Conservation (phyloP, 1,284 basidiomycete genomes). For the Pascua sp. region DNA sequence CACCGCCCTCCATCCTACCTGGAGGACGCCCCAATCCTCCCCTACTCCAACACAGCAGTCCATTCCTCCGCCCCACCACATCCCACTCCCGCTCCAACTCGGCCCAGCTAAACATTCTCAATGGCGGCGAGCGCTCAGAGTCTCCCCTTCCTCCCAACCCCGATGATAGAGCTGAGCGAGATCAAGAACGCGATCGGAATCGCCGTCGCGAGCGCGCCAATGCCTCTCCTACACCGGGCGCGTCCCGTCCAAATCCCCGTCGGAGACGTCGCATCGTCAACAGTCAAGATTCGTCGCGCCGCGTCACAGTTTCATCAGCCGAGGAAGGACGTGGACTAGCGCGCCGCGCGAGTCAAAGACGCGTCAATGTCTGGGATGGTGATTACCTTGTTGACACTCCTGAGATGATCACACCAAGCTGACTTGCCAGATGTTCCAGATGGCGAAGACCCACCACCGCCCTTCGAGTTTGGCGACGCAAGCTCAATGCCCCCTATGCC, state of each 20-base stretch:
- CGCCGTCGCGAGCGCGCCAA: background rate
- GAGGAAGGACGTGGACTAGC: constrained; percentile 43
- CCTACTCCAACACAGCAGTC: background rate
- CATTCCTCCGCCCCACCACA: background rate
- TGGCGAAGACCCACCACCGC: constrained; percentile 37
- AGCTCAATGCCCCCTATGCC: no score
- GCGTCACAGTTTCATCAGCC: constrained; percentile 29
- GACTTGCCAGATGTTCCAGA: constrained; percentile 34
- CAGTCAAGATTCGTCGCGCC: constrained; percentile 7
- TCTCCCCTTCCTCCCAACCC: background rate
- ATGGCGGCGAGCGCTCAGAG: background rate
- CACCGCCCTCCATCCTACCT: constrained; percentile 37
- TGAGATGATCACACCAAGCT: background rate
- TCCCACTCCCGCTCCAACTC: background rate
- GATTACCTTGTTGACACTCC: constrained; percentile 9
- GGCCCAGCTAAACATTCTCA: background rate
- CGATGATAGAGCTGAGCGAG: background rate
- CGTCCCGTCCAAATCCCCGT: background rate
- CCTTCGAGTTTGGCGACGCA: constrained; percentile 32
- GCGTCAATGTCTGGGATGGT: constrained; percentile 48
- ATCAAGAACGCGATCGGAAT: no score
- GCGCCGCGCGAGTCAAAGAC: constrained; percentile 42
- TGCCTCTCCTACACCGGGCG: background rate
- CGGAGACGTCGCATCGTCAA: constrained; percentile 7
- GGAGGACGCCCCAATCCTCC: constrained; percentile 18